These are phyloP conservation scores for Fusarium staphyleae DNA, from an alignment of 2,329 filamentous ascomycete genomes.

Conservation along the genomic window DNA sequence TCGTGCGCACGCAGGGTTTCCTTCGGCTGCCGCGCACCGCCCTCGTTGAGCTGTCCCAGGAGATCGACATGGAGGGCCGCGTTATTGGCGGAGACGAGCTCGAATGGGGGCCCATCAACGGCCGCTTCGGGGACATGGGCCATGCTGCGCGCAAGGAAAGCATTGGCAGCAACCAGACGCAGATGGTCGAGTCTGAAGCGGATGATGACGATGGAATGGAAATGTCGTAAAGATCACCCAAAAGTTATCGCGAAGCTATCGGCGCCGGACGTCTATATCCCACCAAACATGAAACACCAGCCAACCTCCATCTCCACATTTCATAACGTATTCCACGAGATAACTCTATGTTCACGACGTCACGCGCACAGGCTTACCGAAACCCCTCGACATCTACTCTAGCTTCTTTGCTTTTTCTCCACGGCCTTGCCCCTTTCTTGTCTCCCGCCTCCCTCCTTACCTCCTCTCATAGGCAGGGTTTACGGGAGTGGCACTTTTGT, in stretches of 20 bases:
- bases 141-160: slow-evolving; percentile 62
- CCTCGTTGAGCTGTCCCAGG: slow-evolving; percentile 89
- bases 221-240: slow-evolving; percentile 50
- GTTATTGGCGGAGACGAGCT: slow-evolving; percentile 89
- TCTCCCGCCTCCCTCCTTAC: not conserved
- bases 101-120: slow-evolving; percentile 59
- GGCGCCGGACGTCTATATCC: not conserved
- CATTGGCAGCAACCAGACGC: slow-evolving; percentile 65
- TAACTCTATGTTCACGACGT: slow-evolving; percentile 14
- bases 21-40: slow-evolving; percentile 78
- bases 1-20: slow-evolving; percentile 90
- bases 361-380: slow-evolving; percentile 1
- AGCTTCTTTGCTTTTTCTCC: not conserved
- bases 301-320: not conserved
- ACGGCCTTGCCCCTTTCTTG: slow-evolving; percentile 1
- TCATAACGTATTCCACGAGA: slow-evolving; percentile 9
- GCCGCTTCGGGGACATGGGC: slow-evolving; percentile 53
- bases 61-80: slow-evolving; percentile 91
- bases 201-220: slow-evolving; percentile 71
- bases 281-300: not conserved
- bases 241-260: not conserved
- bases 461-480: too few species aligned
- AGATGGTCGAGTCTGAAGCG: slow-evolving; percentile 62
- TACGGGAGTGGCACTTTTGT: slow-evolving; percentile 9
- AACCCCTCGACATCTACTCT: not conserved